A percentile compares a stretch with the other conserved stretches of the same genome.
Evolutionary conservation across 2,329 filamentous ascomycete genomes (phyloP).

Genomic region (Stachybotrys elegans): DNA sequence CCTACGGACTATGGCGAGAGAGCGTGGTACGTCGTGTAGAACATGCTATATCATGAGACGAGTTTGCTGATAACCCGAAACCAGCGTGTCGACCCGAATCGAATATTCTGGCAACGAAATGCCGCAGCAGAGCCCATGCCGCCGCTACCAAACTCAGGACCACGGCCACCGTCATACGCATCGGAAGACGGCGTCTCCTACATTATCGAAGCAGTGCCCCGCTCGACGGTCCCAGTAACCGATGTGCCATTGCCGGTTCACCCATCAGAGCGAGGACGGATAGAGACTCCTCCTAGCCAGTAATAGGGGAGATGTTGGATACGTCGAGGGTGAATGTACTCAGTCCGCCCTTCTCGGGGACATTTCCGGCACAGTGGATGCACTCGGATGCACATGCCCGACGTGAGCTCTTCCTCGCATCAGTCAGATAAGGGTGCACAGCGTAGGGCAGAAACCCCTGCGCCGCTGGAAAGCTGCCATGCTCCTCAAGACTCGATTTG

Average conservation of each 20-base stretch:
- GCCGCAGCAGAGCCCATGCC: conserved; percentile 25
- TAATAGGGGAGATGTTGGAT: no score
- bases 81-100: conserved; percentile 71
- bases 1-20: conserved; percentile 79
- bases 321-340: no score
- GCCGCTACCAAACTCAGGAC: conserved; percentile 18
- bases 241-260: conserved; percentile 41
- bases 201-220: conserved; percentile 60
- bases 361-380: no score
- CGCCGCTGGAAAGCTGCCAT: no score
- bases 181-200: conserved; percentile 73
- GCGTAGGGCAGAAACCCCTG: no score
- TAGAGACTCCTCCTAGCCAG: no score
- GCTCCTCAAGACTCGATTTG: no score
- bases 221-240: conserved; percentile 47
- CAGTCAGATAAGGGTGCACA: no score
- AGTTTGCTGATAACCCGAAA: not conserved
- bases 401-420: no score
- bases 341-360: no score
- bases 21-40: conserved; percentile 61
- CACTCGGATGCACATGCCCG: no score
- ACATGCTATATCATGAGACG: not conserved
- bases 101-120: conserved; percentile 75
- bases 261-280: conserved; percentile 38
- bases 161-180: conserved; percentile 68